phyloP scores from a whole-genome alignment of 1,284 basidiomycete species.

The Wallemia ichthyophaga region DNA sequence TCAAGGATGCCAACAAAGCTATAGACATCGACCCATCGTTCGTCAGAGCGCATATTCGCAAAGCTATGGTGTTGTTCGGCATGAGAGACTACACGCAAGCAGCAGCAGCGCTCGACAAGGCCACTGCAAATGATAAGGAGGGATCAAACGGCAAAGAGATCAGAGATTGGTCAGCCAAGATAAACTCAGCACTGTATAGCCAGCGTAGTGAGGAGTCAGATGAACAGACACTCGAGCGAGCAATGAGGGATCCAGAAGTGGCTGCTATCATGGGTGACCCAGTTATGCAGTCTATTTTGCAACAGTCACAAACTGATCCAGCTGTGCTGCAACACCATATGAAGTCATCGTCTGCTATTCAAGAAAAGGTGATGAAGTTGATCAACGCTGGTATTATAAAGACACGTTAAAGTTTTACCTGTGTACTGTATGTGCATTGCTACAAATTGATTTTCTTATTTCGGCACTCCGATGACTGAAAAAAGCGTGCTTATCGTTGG shows the following conservation, averaged over 20 bases:
- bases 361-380: background rate
- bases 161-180: constrained; percentile 41
- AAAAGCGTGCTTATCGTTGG: constrained; percentile 36
- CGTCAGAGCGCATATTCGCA: constrained; percentile 86
- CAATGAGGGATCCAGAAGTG: constrained; percentile 91
- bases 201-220: constrained; percentile 68
- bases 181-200: constrained; percentile 44
- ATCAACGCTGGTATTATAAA: background rate
- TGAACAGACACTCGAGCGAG: constrained; percentile 69
- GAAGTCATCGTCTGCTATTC: constrained; percentile 22
- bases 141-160: constrained; percentile 55
- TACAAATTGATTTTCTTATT: background rate
- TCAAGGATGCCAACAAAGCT: constrained; percentile 82
- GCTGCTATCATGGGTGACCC: constrained; percentile 28
- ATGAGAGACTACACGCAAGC: constrained; percentile 85
- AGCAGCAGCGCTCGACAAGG: constrained; percentile 44
- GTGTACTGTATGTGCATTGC: too few relatives aligned
- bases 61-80: constrained; percentile 49
- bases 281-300: constrained; percentile 72
- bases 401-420: background rate
- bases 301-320: constrained; percentile 77
- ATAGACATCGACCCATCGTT: constrained; percentile 73
- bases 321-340: constrained; percentile 79
- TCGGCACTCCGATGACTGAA: background rate
- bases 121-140: constrained; percentile 39